These are phyloP conservation scores for Globisporangium irregulare DNA, from an alignment of 352 stramenopile genomes.

Conservation along the genomic window DNA sequence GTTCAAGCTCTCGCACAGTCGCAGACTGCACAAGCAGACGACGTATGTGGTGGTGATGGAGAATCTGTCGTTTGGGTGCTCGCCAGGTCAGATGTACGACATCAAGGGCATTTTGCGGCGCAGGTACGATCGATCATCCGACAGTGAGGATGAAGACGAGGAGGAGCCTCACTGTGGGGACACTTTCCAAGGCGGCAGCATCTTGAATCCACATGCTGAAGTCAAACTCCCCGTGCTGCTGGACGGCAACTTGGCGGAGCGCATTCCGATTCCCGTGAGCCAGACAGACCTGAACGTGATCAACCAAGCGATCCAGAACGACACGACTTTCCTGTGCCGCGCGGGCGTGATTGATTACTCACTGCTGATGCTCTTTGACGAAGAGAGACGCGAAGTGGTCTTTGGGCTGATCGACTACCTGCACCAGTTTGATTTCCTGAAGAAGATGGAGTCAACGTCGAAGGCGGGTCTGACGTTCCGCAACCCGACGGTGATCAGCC, in stretches of 20 bases:
- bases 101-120: slow-evolving; percentile 82
- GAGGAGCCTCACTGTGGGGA: slow-evolving; percentile 24
- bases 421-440: slow-evolving; percentile 87
- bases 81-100: slow-evolving; percentile 80
- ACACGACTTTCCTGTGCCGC: slow-evolving; percentile 69
- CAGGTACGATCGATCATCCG: slow-evolving; percentile 46
- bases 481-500: slow-evolving; percentile 82
- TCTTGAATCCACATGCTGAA: slow-evolving; percentile 46
- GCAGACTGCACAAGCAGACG: slow-evolving; percentile 64
- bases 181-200: slow-evolving; percentile 31
- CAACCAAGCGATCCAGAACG: slow-evolving; percentile 67
- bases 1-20: slow-evolving; percentile 72
- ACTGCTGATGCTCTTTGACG: slow-evolving; percentile 81
- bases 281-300: slow-evolving; percentile 61
- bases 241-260: slow-evolving; percentile 78
- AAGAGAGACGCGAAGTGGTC: slow-evolving; percentile 68
- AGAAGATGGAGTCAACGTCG: slow-evolving; percentile 88
- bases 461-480: slow-evolving; percentile 83
- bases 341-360: slow-evolving; percentile 87
- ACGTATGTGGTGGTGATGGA: slow-evolving; percentile 88
- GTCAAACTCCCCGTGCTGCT: slow-evolving; percentile 68
- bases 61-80: slow-evolving; percentile 80
- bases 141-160: slow-evolving; percentile 33
- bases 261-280: slow-evolving; percentile 73
- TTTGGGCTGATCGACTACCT: slow-evolving; percentile 85